Percentiles rank a stretch among this genome's conserved stretches.
phyloP scores from a whole-genome alignment of 2,329 filamentous ascomycete genomes.

The Talaromyces sp. region DNA sequence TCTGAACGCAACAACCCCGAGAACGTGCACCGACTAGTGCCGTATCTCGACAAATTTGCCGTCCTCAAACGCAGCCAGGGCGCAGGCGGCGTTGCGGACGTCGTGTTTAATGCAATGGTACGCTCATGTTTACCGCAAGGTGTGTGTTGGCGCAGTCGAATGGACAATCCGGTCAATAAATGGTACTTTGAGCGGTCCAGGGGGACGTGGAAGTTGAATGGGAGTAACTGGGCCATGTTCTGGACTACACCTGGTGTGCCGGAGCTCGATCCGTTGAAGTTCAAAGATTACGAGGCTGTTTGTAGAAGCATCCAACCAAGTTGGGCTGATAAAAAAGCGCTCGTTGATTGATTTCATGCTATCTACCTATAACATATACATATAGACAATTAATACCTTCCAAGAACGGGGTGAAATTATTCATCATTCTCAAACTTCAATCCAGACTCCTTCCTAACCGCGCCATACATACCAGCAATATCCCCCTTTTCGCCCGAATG shows the following conservation, averaged over 20 bases:
- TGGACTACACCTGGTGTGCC: constrained; percentile 77
- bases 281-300: constrained; percentile 71
- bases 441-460: constrained; percentile 69
- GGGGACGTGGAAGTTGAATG: constrained; percentile 76
- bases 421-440: constrained; percentile 38
- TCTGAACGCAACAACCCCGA: constrained; percentile 55
- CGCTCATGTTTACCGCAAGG: constrained; percentile 81
- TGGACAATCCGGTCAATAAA: constrained; percentile 94
- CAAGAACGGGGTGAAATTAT: not conserved
- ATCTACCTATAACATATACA: not conserved
- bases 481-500: constrained; percentile 70
- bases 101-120: constrained; percentile 96
- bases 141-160: constrained; percentile 87
- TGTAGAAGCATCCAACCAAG: constrained; percentile 59
- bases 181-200: constrained; percentile 95
- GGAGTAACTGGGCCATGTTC: constrained; percentile 96
- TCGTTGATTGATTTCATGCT: constrained; percentile 50
- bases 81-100: constrained; percentile 86
- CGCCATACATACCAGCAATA: constrained; percentile 78
- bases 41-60: constrained; percentile 96
- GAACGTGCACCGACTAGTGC: constrained; percentile 65
- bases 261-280: constrained; percentile 48
- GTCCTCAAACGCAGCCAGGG: constrained; percentile 86
- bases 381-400: not conserved
- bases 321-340: constrained; percentile 45